Evolutionary conservation across 768 basidiomycete genomes (phyloP), one percentile per base, ranked within the genome.

Genomic region (Obba rivulosa): DNA sequence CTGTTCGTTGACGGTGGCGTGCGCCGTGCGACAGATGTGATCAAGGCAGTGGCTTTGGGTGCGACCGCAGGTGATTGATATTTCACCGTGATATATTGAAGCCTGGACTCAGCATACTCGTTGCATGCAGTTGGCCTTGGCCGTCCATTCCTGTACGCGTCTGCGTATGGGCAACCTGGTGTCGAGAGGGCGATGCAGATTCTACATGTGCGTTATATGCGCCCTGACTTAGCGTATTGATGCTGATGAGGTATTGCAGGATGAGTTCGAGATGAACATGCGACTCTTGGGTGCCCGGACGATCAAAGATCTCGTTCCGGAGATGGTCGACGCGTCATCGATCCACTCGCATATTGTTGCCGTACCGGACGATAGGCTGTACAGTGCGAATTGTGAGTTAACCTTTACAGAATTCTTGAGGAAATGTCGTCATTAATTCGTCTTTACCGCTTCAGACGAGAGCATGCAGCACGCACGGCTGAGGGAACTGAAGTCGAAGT

Each of bases 201-300:
- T 43, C 65, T 94, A 40, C 75, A 77, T 54, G 89, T 86, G 57
- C 44, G 79, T 61, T 3, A 14, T 24, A 5, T 7, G 5, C 28
- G 13, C 28, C 3, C 14, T 7, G 34, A 35, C 18, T 22, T 28
- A 4, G 36, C 37, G 22, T 43, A 13, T 9, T 9, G 21, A 9
- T n/a, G 41, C 14, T 21, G n/a, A 20, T 9, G 43, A 9, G 35
- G 35, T n/a, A 2, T 21, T 21, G 8, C 61, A 97, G 92, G 91
- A 94, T 57, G 95, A 99, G 66, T 92, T 99, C 58, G 91, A 94
- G 72, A 97, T 98, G 95, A 93, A 95, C 67, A 78, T 97, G 79
- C 85, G 94, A 14, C 73, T 98, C 2, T 67, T 99, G 23, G 95
- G 95, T 8, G 93, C 93, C 0, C 80, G 75, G 3, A 86, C 79